Percentiles rank a stretch among this genome's conserved stretches.
Conservation (phyloP, 225 moss, liverwort and hornwort genomes). For the Pseudisothecium myosuroides region DNA sequence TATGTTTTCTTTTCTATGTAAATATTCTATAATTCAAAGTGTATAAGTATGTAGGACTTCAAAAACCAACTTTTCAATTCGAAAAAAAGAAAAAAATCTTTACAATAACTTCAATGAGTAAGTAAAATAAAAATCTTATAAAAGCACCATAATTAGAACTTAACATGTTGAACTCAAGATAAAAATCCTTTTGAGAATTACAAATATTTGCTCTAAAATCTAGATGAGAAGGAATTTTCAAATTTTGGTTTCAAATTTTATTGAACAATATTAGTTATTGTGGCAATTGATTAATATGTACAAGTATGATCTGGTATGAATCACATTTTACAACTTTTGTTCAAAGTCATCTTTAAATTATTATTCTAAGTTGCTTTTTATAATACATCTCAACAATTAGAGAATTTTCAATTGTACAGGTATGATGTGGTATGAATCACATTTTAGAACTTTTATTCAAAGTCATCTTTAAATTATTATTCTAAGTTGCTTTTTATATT, state of each 20-base stretch:
- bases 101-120: background rate
- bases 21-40: background rate
- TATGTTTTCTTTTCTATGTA: background rate
- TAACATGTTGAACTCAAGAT: background rate
- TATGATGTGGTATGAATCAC: rapidly evolving
- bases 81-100: background rate
- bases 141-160: background rate
- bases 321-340: background rate
- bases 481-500: background rate
- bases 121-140: too few relatives aligned
- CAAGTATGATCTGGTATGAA: rapidly evolving
- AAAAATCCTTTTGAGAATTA: background rate
- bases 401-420: rapidly evolving
- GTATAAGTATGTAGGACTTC: background rate
- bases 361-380: background rate
- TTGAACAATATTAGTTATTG: background rate
- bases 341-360: background rate
- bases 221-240: background rate
- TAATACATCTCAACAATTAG: background rate
- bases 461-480: background rate
- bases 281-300: rapidly evolving
- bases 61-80: background rate
- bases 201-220: background rate
- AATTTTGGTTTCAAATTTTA: too few relatives aligned
- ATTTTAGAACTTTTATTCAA: background rate